Base-by-base conservation (phyloP, 1,139 yeast species). In the Pichia sorboxylosa region DNA sequence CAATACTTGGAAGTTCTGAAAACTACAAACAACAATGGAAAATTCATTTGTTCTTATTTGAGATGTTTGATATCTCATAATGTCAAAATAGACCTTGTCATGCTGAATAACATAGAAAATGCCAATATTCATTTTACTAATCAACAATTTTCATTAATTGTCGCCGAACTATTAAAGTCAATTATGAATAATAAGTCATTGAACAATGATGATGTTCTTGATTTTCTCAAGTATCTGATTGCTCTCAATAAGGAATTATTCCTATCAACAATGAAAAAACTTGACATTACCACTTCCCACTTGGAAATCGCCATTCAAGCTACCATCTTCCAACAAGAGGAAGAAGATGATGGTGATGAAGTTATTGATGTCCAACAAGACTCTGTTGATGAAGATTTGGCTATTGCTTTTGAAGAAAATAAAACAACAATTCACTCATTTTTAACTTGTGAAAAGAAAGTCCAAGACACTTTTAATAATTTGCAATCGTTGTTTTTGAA, bases 251-350 rank as follows among this genome's bases (percentile, higher is more conserved):
- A 61, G 31, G 57, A 54, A 2, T 43, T 61, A 22, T 68, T 80
- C 36, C 30, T 59, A 11, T 47, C 57, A 11, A 55, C 60, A 9
- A 58, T 80, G 40, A 51, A 55, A 4, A 51, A 58, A 1, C 41
- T 59, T 17, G 55, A 58, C 17, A 43, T 72, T 27, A 58, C 63
- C 22, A 43, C 77, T 15, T 69, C 69, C 25, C 64, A 69, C 11
- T 64, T 83, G 43, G 94, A 83, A 56, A 68, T 82, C 63, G 63
- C 66, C 38, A 59, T 82, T 32, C 79, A 81, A 58, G 63, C 77
- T 2, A 73, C 84, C 2, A 58, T 56, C 11, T 37, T 48, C 9
- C 50, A 54, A 16, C 25, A 28, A 19, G 40, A 29, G 1, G 24
- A 27, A 13, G 43, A 51, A 23, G 31, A 20, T 5, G 58, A 54